A percentile compares a stretch with the other conserved stretches of the same genome.
Conservation (phyloP, 2,329 filamentous ascomycete genomes). For the Sporothrix brunneoviolacea region DNA sequence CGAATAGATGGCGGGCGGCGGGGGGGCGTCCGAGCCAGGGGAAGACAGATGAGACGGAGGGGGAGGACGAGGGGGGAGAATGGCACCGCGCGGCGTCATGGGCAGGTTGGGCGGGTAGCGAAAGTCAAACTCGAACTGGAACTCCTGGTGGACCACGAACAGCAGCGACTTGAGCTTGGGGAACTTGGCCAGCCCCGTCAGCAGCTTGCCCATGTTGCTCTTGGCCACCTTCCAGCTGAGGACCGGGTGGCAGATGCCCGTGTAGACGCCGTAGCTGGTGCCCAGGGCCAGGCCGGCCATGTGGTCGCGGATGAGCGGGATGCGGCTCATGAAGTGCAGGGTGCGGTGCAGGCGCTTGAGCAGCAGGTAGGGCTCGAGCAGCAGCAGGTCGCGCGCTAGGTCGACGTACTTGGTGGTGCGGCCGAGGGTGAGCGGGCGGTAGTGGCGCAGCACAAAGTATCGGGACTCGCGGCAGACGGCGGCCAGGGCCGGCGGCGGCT, state of each 20-base stretch:
- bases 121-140: conserved; percentile 37
- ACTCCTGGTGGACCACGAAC: conserved; percentile 42
- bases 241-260: conserved; percentile 39
- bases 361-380: conserved; percentile 42
- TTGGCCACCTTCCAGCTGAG: conserved; percentile 38
- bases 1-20: not conserved
- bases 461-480: conserved; percentile 40
- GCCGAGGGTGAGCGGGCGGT: conserved; percentile 38
- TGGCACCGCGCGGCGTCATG: not conserved
- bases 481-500: conserved; percentile 38
- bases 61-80: not conserved
- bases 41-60: not conserved
- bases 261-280: conserved; percentile 39
- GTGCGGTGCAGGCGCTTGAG: conserved; percentile 41
- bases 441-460: conserved; percentile 35
- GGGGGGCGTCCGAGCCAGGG: no score
- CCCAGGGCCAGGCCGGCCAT: conserved; percentile 37
- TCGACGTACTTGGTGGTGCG: conserved; percentile 41
- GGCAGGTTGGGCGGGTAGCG: conserved; percentile 19
- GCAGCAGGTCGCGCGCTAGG: conserved; percentile 37
- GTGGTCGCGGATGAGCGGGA: conserved; percentile 36
- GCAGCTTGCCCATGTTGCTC: conserved; percentile 37
- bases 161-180: conserved; percentile 34
- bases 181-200: conserved; percentile 36
- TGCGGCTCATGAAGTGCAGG: conserved; percentile 39